Base-by-base conservation (phyloP, 176 grass and related monocot species). In the Oryza punctata region DNA sequence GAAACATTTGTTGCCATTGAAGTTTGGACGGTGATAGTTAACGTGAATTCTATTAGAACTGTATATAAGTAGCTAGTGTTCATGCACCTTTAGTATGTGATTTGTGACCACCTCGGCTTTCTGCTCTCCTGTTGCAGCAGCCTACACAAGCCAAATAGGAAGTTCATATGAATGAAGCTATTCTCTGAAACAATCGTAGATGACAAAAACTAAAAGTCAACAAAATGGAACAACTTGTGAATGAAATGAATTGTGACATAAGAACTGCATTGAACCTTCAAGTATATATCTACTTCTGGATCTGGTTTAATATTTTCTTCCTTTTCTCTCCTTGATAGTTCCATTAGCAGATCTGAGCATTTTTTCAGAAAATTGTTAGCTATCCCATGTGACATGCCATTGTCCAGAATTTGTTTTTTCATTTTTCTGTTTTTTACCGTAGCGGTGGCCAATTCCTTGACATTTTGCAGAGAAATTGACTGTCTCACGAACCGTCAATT, bases 251-350 rank as follows among this genome's bases (percentile, higher is more conserved):
- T 68, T 43, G 5, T 64, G 40, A 72, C 71, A 14, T 28, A 50
- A 33, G 44, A 33, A 21, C 57, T 76, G 41, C 38, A 85, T 41
- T 59, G 74, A 63, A 97, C 94, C 94, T 97, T 97, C 85, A 97
- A 86, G 71, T 88, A 97, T 27, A 94, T 78, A 82, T 97, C 94
- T 21, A 86, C 63, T 73, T 97, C 94, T 61, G 91, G 91, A 84
- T 97, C 89, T 38, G 94, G 94, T 82, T 92, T 85, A 43, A 94
- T 94, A 43, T 88, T 88, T 88, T 86, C 89, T 41, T 85, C 91
- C 89, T 97, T 97, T 79, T 97, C 94, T 86, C 92, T 94, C 67
- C 91, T 90, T 24, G 91, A 89, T 32, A 97, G 64, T 61, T 97
- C 94, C 59, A 88, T 74, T 26, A 96, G 84, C 73, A 93, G 65